A percentile compares a stretch with the other conserved stretches of the same genome.
These are phyloP conservation scores for Termitomyces sp. DNA, from an alignment of 768 basidiomycete species.

Conservation along the genomic window DNA sequence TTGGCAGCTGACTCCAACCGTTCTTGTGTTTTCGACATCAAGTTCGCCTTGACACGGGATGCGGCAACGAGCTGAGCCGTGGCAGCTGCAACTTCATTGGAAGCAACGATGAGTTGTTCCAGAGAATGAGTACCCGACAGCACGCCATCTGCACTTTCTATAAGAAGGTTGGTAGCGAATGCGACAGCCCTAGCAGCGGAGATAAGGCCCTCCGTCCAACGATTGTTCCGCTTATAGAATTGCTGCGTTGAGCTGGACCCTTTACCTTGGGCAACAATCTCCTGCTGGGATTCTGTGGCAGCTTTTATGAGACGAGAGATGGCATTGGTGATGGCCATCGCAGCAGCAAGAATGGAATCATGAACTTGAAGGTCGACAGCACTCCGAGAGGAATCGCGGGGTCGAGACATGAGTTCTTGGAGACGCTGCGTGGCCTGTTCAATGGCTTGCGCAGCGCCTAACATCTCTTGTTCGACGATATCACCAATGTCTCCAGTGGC, in stretches of 20 bases:
- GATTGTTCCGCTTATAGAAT: constrained; percentile 99
- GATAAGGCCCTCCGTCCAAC: constrained; percentile 99
- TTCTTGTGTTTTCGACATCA: constrained; percentile 99
- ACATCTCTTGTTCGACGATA: constrained; percentile 96
- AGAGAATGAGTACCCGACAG: constrained; percentile 94
- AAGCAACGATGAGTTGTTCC: constrained; percentile 99
- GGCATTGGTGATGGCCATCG: constrained; percentile 92
- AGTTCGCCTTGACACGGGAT: constrained; percentile 94
- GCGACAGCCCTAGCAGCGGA: constrained; percentile 98
- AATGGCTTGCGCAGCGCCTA: constrained; percentile 87
- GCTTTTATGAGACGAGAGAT: constrained; percentile 94
- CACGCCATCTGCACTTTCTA: constrained; percentile 97
- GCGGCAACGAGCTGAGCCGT: constrained; percentile 99
- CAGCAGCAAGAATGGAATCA: constrained; percentile 91
- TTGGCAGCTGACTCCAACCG: constrained; percentile 93
- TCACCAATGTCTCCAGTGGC: constrained; percentile 93
- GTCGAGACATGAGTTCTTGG: constrained; percentile 87
- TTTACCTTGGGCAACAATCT: constrained; percentile 93
- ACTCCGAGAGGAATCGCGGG: constrained; percentile 79
- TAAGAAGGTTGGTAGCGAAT: constrained; percentile 90
- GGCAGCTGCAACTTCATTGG: constrained; percentile 95
- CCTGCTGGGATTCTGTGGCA: constrained; percentile 96
- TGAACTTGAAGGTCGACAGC: constrained; percentile 95
- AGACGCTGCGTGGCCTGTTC: constrained; percentile 87
- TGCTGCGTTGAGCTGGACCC: constrained; percentile 91